Conservation (phyloP, 1,284 basidiomycete genomes). For the Pseudozyma flocculosa region DNA sequence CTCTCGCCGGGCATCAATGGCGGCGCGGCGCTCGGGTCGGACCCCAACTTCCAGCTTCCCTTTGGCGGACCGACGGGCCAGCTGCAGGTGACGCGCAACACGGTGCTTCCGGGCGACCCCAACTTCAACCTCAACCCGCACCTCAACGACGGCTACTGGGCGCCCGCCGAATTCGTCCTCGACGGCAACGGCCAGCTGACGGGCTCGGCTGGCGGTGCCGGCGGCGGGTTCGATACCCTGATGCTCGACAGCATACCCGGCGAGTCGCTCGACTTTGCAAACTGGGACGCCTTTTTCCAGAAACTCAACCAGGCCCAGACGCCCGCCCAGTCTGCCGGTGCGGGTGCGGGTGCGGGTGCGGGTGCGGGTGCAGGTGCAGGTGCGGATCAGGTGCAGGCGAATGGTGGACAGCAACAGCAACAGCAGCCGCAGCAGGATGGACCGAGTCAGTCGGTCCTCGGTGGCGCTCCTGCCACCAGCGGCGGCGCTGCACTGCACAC, state of each 20-base stretch:
- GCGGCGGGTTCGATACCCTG: slow-evolving; percentile 4
- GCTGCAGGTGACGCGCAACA: slow-evolving; percentile 22
- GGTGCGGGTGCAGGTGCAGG: no score
- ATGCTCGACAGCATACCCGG: slow-evolving; percentile 38
- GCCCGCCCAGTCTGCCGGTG: no score
- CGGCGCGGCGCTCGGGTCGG: no score
- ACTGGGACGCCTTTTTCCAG: slow-evolving; percentile 37
- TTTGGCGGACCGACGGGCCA: slow-evolving; percentile 2
- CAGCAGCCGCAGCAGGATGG: no score
- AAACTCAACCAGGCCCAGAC: slow-evolving; percentile 4
- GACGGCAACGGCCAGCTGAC: slow-evolving; percentile 1
- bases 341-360: slow-evolving; percentile 1
- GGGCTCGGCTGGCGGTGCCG: background rate
- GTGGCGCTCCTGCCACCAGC: no score
- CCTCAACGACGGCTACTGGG: slow-evolving; percentile 41
- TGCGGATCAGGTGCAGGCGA: no score
- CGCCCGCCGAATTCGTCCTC: slow-evolving; percentile 20
- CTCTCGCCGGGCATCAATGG: slow-evolving; percentile 5
- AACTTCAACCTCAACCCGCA: slow-evolving; percentile 45
- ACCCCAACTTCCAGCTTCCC: no score
- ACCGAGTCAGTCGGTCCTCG: no score
- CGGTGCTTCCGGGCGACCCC: slow-evolving; percentile 16
- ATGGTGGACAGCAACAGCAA: no score
- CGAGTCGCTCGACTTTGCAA: slow-evolving; percentile 38
- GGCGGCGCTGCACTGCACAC: no score